Percentiles rank a stretch among this genome's conserved stretches.
These are phyloP conservation scores for Leccinellum albellum DNA, from an alignment of 768 basidiomycete genomes.

Conservation along the genomic window DNA sequence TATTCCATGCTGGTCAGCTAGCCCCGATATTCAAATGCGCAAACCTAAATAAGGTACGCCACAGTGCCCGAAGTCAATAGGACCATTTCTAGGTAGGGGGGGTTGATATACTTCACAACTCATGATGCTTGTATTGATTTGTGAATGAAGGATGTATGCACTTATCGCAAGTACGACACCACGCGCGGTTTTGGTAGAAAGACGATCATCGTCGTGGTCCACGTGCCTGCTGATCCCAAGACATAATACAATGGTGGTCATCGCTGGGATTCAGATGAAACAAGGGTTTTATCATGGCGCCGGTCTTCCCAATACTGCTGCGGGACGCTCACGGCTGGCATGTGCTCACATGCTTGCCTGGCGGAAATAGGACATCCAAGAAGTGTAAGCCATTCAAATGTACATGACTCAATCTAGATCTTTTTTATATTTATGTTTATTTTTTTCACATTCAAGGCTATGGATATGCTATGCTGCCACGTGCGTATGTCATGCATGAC, in stretches of 20 bases:
- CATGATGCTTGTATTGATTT: neutral
- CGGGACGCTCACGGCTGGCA: neutral
- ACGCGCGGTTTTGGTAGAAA: neutral
- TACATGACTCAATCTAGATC: neutral
- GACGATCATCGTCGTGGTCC: neutral
- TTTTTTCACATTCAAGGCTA: neutral
- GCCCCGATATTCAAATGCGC: slow-evolving; percentile 8
- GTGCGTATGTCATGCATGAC: neutral
- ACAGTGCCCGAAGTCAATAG: neutral
- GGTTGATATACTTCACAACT: neutral
- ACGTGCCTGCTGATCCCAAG: no score
- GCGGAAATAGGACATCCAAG: slow-evolving; percentile 8
- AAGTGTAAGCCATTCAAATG: slow-evolving; percentile 2
- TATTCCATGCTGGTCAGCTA: neutral
- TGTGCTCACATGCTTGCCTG: slow-evolving; percentile 3
- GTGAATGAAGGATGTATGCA: neutral
- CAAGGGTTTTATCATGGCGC: slow-evolving; percentile 12
- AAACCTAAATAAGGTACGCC: neutral
- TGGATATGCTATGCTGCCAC: neutral
- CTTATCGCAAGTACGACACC: neutral
- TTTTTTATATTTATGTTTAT: neutral
- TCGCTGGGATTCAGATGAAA: slow-evolving; percentile 12
- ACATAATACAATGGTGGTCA: neutral
- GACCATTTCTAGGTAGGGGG: neutral
- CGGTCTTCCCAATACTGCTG: neutral